Percentiles rank a stretch among this genome's conserved stretches.
phyloP scores from a whole-genome alignment of 179 eudicot species.

The Vitellaria paradoxa region DNA sequence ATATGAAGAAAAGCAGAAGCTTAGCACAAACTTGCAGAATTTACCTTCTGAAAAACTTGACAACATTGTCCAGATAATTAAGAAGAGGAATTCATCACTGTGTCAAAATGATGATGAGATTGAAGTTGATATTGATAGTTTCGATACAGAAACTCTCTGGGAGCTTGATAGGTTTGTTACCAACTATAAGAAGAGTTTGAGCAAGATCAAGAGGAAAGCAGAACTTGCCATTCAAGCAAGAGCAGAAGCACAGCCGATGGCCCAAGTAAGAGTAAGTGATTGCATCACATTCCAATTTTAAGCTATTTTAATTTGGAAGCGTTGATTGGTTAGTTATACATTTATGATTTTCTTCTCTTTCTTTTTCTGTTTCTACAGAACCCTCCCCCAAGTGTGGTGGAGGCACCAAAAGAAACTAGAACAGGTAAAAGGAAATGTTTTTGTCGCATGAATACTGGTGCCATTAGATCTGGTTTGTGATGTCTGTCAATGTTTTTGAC shows the following conservation, averaged over 20 bases:
- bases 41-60: constrained; percentile 69
- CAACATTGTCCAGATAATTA: constrained; percentile 60
- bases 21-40: constrained; percentile 57
- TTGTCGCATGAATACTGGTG: too few relatives aligned
- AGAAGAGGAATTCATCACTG: constrained; percentile 53
- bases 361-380: constrained; percentile 29
- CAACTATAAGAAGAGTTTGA: constrained; percentile 61
- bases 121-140: constrained; percentile 74
- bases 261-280: constrained; percentile 29
- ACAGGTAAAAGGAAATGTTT: constrained; percentile 32
- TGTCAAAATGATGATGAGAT: constrained; percentile 71
- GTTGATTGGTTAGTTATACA: constrained; percentile 11
- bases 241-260: constrained; percentile 17
- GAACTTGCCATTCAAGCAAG: constrained; percentile 39
- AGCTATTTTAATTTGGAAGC: neutral
- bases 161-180: constrained; percentile 77
- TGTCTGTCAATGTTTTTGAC: neutral
- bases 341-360: too few relatives aligned
- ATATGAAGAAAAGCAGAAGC: constrained; percentile 68
- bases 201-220: constrained; percentile 59
- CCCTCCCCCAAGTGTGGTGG: constrained; percentile 25
- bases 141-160: constrained; percentile 82
- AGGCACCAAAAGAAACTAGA: constrained; percentile 35
- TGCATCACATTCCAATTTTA: neutral
- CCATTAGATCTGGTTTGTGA: neutral